A percentile compares a stretch with the other conserved stretches of the same genome.
phyloP scores from a whole-genome alignment of 305 asterid species.

The Striga hermonthica region DNA sequence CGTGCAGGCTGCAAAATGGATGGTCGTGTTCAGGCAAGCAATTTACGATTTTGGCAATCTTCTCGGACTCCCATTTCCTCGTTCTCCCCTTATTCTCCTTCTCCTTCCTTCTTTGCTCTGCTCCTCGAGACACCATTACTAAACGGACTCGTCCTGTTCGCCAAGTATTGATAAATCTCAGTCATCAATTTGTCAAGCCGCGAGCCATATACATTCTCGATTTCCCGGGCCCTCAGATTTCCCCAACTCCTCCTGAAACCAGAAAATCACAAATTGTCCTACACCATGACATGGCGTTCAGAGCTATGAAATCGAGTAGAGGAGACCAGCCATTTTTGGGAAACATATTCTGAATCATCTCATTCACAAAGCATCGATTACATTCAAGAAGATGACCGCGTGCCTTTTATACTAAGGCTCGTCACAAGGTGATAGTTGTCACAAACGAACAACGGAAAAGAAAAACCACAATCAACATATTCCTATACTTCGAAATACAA shows the following conservation, averaged over 20 bases:
- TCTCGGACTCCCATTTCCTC: conserved; percentile 70
- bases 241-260: conserved; percentile 38
- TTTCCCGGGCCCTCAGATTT: conserved; percentile 46
- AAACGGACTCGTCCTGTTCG: conserved; percentile 72
- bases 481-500: too few relatives aligned
- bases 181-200: conserved; percentile 67
- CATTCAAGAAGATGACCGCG: too few relatives aligned
- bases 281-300: conserved; percentile 37
- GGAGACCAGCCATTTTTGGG: too few relatives aligned
- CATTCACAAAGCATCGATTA: too few relatives aligned
- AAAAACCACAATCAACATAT: too few relatives aligned
- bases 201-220: conserved; percentile 55
- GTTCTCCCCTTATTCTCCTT: conserved; percentile 63
- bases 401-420: too few relatives aligned
- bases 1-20: conserved; percentile 94
- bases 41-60: conserved; percentile 68
- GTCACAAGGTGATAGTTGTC: too few relatives aligned
- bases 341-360: too few relatives aligned
- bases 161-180: conserved; percentile 83
- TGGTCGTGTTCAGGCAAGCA: conserved; percentile 64
- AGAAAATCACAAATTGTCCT: conserved; percentile 47
- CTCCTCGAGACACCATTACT: conserved; percentile 68
- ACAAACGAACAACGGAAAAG: too few relatives aligned
- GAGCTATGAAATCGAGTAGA: conserved; percentile 74
- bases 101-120: conserved; percentile 70